Percentiles rank a stretch among this genome's conserved stretches.
These are phyloP conservation scores for Claviceps quebecensis DNA, from an alignment of 2,329 filamentous ascomycete species.

Conservation along the genomic window DNA sequence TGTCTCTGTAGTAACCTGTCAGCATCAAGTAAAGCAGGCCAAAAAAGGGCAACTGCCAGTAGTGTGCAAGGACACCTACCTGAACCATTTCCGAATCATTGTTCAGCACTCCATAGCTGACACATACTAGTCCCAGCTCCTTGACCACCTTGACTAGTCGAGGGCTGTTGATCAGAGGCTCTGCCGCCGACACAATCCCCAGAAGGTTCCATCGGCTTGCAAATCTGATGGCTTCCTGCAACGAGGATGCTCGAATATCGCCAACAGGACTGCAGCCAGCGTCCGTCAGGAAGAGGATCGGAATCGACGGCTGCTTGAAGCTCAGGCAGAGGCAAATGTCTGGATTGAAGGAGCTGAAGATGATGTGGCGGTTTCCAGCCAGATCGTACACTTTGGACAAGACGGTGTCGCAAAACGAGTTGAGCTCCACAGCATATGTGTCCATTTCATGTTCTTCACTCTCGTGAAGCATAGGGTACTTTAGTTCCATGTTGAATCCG, in stretches of 20 bases:
- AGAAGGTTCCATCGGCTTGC: slow-evolving; percentile 89
- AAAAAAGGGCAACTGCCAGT: background rate
- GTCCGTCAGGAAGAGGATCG: slow-evolving; percentile 87
- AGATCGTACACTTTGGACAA: slow-evolving; percentile 81
- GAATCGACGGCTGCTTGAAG: slow-evolving; percentile 95
- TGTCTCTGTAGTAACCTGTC: slow-evolving; percentile 46
- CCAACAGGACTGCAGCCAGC: slow-evolving; percentile 69
- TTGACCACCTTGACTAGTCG: slow-evolving; percentile 85
- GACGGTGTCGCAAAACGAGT: slow-evolving; percentile 91
- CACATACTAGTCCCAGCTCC: slow-evolving; percentile 83
- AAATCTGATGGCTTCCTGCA: slow-evolving; percentile 93
- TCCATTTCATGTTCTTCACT: slow-evolving; percentile 94
- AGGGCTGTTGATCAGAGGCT: slow-evolving; percentile 79
- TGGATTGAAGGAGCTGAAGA: slow-evolving; percentile 95
- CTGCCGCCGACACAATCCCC: slow-evolving; percentile 78
- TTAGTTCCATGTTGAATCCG: slow-evolving; percentile 98
- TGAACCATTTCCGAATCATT: slow-evolving; percentile 78
- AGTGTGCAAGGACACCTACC: slow-evolving; percentile 29
- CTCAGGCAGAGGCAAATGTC: slow-evolving; percentile 88
- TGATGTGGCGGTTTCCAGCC: slow-evolving; percentile 70
- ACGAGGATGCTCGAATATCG: slow-evolving; percentile 76
- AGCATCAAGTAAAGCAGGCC: background rate
- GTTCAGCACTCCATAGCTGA: slow-evolving; percentile 84
- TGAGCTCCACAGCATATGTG: slow-evolving; percentile 86
- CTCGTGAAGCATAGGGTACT: slow-evolving; percentile 97